Evolutionary conservation across 2,329 filamentous ascomycete genomes (phyloP).

Genomic region (Hypoxylon sp.): DNA sequence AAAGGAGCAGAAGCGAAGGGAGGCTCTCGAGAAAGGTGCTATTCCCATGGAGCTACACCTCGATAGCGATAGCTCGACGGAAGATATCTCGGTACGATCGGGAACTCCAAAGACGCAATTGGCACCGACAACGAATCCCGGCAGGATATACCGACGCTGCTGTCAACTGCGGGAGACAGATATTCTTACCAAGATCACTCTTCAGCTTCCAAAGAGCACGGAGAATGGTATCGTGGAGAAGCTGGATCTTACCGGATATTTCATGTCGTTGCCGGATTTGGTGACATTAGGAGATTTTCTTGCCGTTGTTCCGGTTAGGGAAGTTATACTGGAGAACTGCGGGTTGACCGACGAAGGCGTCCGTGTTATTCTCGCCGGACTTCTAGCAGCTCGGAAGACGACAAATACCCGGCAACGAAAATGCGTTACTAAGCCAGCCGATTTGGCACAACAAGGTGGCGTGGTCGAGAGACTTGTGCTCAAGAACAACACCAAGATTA

Average conservation of each 20-base stretch:
- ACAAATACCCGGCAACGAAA: slow-evolving; percentile 70
- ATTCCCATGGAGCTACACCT: slow-evolving; percentile 86
- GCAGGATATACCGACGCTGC: slow-evolving; percentile 92
- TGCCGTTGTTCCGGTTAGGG: slow-evolving; percentile 90
- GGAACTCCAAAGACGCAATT: slow-evolving; percentile 69
- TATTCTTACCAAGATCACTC: slow-evolving; percentile 90
- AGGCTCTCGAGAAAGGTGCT: slow-evolving; percentile 88
- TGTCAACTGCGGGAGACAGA: slow-evolving; percentile 95
- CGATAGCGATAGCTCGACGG: slow-evolving; percentile 73
- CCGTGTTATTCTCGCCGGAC: slow-evolving; percentile 86
- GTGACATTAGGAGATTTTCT: slow-evolving; percentile 93
- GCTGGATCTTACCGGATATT: slow-evolving; percentile 87
- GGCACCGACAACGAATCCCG: slow-evolving; percentile 88
- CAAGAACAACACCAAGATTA: slow-evolving; percentile 95
- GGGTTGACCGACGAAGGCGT: slow-evolving; percentile 89
- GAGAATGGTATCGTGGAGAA: slow-evolving; percentile 84
- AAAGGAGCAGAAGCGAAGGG: slow-evolving; percentile 87
- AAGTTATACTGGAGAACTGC: slow-evolving; percentile 88
- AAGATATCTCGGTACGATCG: slow-evolving; percentile 51
- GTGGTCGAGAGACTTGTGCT: slow-evolving; percentile 89
- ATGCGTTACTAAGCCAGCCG: slow-evolving; percentile 57
- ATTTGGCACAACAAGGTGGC: slow-evolving; percentile 70
- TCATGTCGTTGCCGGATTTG: slow-evolving; percentile 85
- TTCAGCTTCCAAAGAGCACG: slow-evolving; percentile 83
- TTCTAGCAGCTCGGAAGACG: slow-evolving; percentile 83